Evolutionary conservation across 805 yeast species (phyloP), one percentile per base, ranked within the genome.

Genomic region (Candida khao-thaluensis): DNA sequence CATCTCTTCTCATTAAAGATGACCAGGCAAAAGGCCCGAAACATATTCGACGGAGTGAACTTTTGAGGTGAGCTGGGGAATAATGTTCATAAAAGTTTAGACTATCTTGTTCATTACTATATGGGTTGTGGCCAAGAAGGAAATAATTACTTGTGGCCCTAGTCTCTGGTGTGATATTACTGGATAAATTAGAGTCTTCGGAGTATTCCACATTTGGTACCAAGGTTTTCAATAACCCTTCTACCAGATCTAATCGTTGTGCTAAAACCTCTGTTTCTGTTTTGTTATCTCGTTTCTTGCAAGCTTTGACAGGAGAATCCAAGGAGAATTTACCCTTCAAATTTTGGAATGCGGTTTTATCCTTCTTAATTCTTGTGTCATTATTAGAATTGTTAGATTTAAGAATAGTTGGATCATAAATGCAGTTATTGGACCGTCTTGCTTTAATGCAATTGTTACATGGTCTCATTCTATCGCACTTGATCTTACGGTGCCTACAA

Each of bases 1-100:
- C 41, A 35, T 66, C 72, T 35, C 58, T 49, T 36, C 52, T 52
- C 65, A 64, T 59, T 5, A 63, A 38, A 7, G 69, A 57, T 1
- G 62, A 50, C 65, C 69, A 64, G 4, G 67, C 52, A 25, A 64
- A 59, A 0, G 71, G 71, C 1, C 71, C 72, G 41, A 52, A 60
- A 29, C 54, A 55, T 5, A 60, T 48, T 29, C 66, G 48, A n/a
- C 63, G 45, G 14, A 14, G 18, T 3, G 24, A 17, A 11, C 54
- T 62, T 29, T 54, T 59, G 7, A 56, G 48, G 35, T 59, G 59
- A 2, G 62, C 38, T 0, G 70, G 49, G 14, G 65, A 49, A 38
- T 62, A 67, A 11, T 54, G 53, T 22, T 58, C 59, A 44, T 53
- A 67, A 45, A 68, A 62, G 33, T 61, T 62, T 38, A 66, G 62